Percentiles rank a stretch among this genome's conserved stretches.
Evolutionary conservation across 139 green algal genomes (phyloP).

Genomic region (Trebouxia sp.): DNA sequence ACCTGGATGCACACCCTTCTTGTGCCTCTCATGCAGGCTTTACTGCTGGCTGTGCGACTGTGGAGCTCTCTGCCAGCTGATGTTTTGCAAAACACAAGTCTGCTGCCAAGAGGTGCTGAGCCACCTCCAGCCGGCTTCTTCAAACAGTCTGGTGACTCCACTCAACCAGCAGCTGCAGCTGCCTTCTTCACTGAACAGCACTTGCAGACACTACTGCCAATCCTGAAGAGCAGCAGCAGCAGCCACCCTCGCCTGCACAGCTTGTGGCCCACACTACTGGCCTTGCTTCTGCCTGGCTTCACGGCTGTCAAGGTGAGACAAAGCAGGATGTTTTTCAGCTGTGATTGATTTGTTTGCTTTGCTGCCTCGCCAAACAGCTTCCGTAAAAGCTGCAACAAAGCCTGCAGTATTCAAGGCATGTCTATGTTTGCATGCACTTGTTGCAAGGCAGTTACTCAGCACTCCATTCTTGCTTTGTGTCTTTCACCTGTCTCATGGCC

Average conservation of each 20-base stretch:
- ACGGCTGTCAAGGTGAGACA: slow-evolving; percentile 40
- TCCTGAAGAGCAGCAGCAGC: slow-evolving; percentile 44
- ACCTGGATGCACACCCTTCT: too few species aligned
- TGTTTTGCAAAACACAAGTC: slow-evolving; percentile 33
- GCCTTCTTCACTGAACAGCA: slow-evolving; percentile 53
- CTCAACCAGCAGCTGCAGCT: slow-evolving; percentile 4
- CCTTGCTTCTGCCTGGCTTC: slow-evolving; percentile 72
- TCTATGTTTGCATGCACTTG: too few species aligned
- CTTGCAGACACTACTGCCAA: slow-evolving; percentile 51
- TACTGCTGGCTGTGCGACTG: slow-evolving; percentile 69
- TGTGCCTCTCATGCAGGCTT: slow-evolving; percentile 38
- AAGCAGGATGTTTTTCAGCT: too few species aligned
- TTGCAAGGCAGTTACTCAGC: not conserved
- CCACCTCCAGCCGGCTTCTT: slow-evolving; percentile 44
- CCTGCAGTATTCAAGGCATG: too few species aligned
- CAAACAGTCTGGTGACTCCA: not conserved
- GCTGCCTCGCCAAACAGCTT: not conserved
- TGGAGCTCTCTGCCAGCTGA: slow-evolving; percentile 62
- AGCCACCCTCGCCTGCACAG: slow-evolving; percentile 67
- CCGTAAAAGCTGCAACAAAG: too few species aligned
- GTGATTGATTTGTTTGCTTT: not conserved
- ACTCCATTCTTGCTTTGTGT: not conserved
- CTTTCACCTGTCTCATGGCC: too few species aligned
- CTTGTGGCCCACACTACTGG: slow-evolving; percentile 69
- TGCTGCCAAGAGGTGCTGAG: slow-evolving; percentile 51